These are phyloP conservation scores for Daldinia concentrica DNA, from an alignment of 495 filamentous ascomycete genomes.

Conservation along the genomic window DNA sequence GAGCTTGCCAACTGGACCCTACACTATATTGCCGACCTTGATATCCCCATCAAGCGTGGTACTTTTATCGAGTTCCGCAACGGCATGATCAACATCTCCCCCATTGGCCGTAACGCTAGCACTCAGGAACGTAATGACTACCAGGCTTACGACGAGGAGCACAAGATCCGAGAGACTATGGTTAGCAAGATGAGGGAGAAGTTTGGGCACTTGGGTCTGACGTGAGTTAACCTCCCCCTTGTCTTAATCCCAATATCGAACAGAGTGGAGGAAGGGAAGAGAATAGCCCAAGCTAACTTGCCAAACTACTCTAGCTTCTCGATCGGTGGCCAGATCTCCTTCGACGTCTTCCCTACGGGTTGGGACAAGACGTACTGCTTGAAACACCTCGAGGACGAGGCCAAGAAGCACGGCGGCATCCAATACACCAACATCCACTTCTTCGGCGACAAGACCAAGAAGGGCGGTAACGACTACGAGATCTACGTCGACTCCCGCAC, in stretches of 20 bases:
- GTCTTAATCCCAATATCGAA: neutral
- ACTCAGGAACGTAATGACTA: slow-evolving; percentile 81
- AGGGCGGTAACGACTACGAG: slow-evolving; percentile 95
- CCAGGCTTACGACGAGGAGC: slow-evolving; percentile 76
- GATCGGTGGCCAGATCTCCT: slow-evolving; percentile 96
- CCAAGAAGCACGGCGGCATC: slow-evolving; percentile 70
- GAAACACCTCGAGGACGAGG: slow-evolving; percentile 84
- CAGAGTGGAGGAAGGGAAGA: slow-evolving; percentile 9
- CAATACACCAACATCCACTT: slow-evolving; percentile 92
- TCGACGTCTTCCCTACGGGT: slow-evolving; percentile 95
- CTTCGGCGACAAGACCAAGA: slow-evolving; percentile 93
- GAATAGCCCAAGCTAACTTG: neutral
- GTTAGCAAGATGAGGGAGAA: slow-evolving; percentile 78
- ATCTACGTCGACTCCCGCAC: slow-evolving; percentile 85
- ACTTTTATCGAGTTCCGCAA: slow-evolving; percentile 98
- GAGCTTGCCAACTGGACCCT: slow-evolving; percentile 83
- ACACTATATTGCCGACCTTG: slow-evolving; percentile 88
- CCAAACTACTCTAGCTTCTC: slow-evolving; percentile 68
- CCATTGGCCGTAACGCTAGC: slow-evolving; percentile 90
- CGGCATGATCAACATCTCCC: slow-evolving; percentile 95
- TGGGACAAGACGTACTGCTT: slow-evolving; percentile 99
- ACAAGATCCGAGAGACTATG: slow-evolving; percentile 76
- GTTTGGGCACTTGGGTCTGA: slow-evolving; percentile 85
- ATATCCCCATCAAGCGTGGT: slow-evolving; percentile 88
- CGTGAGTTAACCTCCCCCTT: slow-evolving; percentile 61